These are phyloP conservation scores for Solanum dulcamara DNA, from an alignment of 257 asterid species.

Conservation along the genomic window DNA sequence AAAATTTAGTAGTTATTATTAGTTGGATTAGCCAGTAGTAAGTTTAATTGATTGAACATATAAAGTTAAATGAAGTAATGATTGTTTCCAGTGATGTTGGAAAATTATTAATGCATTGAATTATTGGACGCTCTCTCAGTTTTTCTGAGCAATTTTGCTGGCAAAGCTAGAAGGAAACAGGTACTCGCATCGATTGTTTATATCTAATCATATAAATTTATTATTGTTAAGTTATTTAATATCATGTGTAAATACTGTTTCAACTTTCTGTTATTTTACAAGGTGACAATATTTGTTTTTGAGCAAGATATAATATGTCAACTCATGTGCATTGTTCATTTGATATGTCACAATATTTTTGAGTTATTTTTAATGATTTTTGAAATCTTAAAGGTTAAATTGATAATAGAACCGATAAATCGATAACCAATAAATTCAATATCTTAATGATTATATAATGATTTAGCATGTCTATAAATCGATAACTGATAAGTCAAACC, in stretches of 20 bases:
- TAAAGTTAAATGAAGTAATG: background rate
- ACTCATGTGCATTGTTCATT: background rate
- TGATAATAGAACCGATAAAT: too few relatives aligned
- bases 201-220: background rate
- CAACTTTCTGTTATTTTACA: background rate
- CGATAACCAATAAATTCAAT: too few relatives aligned
- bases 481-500: too few relatives aligned
- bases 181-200: background rate
- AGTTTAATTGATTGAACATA: background rate
- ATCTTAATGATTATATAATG: too few relatives aligned
- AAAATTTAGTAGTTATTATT: background rate
- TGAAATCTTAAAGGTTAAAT: too few relatives aligned
- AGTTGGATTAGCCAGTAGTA: background rate
- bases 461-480: too few relatives aligned
- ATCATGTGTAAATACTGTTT: background rate
- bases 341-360: fast-evolving
- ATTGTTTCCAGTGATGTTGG: background rate
- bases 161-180: background rate
- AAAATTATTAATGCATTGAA: background rate
- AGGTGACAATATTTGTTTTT: too few relatives aligned
- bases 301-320: too few relatives aligned
- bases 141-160: background rate
- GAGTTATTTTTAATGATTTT: background rate
- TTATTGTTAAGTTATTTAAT: fast-evolving
- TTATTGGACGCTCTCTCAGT: background rate